These are phyloP conservation scores for Fusarium nanum DNA, from an alignment of 2,329 filamentous ascomycete genomes.

Conservation along the genomic window DNA sequence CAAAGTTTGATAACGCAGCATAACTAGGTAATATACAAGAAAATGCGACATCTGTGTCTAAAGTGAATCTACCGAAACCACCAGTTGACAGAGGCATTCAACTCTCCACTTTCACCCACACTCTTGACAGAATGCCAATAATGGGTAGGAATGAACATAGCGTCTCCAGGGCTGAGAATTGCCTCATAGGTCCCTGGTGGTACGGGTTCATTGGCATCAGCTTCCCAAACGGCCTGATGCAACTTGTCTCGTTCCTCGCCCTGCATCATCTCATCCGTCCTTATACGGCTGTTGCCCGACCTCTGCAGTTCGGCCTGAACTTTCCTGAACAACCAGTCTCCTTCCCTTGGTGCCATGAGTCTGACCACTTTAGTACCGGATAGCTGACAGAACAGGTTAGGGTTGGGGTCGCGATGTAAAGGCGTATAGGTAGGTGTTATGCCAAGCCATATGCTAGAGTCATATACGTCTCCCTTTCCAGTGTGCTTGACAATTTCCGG, in stretches of 20 bases:
- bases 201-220: constrained; percentile 23
- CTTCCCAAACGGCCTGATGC: constrained; percentile 77
- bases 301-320: constrained; percentile 58
- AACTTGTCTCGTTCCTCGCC: constrained; percentile 76
- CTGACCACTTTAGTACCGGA: constrained; percentile 78
- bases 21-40: constrained; percentile 2
- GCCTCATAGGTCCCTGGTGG: constrained; percentile 61
- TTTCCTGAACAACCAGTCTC: constrained; percentile 70
- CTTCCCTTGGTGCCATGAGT: constrained; percentile 73
- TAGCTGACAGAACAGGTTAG: constrained; percentile 90
- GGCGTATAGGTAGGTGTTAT: constrained; percentile 89
- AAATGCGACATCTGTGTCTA: neutral
- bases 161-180: constrained; percentile 64
- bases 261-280: constrained; percentile 92
- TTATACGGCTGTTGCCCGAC: constrained; percentile 63
- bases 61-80: constrained; percentile 54
- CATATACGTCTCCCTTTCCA: constrained; percentile 87
- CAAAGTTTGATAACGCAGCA: constrained; percentile 14
- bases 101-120: constrained; percentile 46
- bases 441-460: constrained; percentile 88
- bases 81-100: constrained; percentile 60
- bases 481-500: constrained; percentile 71
- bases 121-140: constrained; percentile 62
- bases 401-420: constrained; percentile 91
- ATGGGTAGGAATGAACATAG: constrained; percentile 57